phyloP scores from a whole-genome alignment of 495 filamentous ascomycete species.

The Talaromyces ruber region DNA sequence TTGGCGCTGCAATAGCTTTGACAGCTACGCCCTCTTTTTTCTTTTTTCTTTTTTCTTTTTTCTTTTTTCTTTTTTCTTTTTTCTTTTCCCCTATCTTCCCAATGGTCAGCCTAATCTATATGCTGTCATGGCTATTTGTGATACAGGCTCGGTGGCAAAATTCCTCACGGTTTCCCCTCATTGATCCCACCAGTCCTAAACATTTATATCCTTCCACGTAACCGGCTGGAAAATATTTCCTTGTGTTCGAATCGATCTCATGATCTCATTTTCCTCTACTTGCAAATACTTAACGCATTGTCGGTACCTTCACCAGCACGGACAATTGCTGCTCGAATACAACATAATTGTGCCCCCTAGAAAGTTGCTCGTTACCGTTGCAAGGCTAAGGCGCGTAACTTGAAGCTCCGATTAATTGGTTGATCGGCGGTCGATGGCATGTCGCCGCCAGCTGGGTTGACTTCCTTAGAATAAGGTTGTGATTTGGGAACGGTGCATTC shows the following conservation, averaged over 20 bases:
- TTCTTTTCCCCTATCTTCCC: too few relatives aligned
- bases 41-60: too few relatives aligned
- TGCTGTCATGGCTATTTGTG: background rate
- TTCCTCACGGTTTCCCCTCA: background rate
- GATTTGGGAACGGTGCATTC: background rate
- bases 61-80: too few relatives aligned
- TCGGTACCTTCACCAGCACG: background rate
- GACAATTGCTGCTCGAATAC: background rate
- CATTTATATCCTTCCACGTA: background rate
- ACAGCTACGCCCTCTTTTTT: background rate
- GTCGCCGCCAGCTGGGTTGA: background rate
- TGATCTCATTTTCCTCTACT: background rate
- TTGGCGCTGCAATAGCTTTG: background rate
- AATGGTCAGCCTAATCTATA: background rate
- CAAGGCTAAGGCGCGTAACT: background rate
- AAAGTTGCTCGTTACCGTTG: too few relatives aligned
- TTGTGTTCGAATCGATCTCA: background rate
- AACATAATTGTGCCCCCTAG: too few relatives aligned
- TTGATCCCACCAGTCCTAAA: background rate
- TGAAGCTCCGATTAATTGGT: background rate
- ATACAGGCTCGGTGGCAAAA: background rate
- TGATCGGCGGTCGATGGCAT: background rate
- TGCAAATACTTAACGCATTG: background rate
- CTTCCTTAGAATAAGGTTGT: background rate
- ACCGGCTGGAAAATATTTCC: background rate